phyloP scores from a whole-genome alignment of 441 rosid genomes.

The Erodium texanum region DNA sequence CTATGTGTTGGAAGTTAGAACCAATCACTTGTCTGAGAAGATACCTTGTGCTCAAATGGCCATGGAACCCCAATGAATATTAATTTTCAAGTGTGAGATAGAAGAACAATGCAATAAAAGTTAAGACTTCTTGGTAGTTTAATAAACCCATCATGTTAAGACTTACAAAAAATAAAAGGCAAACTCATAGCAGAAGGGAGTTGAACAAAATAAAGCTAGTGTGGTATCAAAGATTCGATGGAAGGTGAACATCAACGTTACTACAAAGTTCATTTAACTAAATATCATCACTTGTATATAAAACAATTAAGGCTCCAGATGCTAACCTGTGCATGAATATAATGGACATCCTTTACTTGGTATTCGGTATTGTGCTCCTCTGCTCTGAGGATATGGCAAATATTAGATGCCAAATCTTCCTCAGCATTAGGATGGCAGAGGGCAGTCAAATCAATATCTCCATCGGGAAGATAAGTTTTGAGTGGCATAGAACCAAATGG shows the following conservation, averaged over 20 bases:
- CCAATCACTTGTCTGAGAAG: background rate
- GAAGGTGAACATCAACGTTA: slow-evolving; percentile 1
- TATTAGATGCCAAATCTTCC: slow-evolving; percentile 44
- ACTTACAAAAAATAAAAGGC: no score
- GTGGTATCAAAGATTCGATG: background rate
- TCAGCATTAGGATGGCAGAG: slow-evolving; percentile 49
- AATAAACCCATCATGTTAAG: no score
- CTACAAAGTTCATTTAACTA: background rate
- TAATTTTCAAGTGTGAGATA: background rate
- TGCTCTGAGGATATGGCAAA: slow-evolving; percentile 43
- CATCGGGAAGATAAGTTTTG: slow-evolving; percentile 92
- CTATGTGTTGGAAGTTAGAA: background rate
- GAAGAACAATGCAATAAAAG: no score
- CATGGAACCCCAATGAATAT: background rate
- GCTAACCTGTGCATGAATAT: slow-evolving; percentile 74
- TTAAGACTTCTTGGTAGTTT: no score
- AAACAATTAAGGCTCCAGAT: slow-evolving; percentile 16
- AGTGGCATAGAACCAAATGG: slow-evolving; percentile 89
- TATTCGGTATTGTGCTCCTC: slow-evolving; percentile 39
- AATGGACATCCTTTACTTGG: slow-evolving; percentile 58
- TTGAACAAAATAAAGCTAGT: background rate
- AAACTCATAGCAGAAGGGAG: no score
- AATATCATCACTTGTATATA: slow-evolving; percentile 11
- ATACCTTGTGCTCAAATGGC: background rate
- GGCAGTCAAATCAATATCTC: slow-evolving; percentile 85